Percentiles rank a stretch among this genome's conserved stretches.
These are phyloP conservation scores for Purpureocillium lavendulum DNA, from an alignment of 2,329 filamentous ascomycete genomes.

Conservation along the genomic window DNA sequence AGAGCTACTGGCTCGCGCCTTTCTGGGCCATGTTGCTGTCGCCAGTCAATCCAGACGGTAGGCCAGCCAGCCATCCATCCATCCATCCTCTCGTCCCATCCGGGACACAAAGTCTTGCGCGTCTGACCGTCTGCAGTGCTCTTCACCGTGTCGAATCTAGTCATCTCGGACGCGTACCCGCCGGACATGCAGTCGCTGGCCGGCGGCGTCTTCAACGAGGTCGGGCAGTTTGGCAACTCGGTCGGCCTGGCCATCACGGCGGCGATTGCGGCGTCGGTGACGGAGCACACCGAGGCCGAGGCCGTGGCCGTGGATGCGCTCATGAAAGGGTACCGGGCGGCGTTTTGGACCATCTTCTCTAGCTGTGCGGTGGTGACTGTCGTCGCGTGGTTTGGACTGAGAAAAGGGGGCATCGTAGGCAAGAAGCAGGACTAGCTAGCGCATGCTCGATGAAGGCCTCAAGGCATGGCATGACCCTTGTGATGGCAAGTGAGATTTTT, in stretches of 20 bases:
- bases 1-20: conserved; percentile 41
- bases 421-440: conserved; percentile 24
- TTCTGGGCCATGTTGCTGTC: conserved; percentile 36
- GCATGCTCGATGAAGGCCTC: too few relatives aligned
- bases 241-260: conserved; percentile 43
- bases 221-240: conserved; percentile 47
- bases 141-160: conserved; percentile 46
- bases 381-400: conserved; percentile 27
- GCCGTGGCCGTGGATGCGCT: conserved; percentile 20
- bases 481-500: too few relatives aligned
- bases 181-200: conserved; percentile 46
- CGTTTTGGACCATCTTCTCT: conserved; percentile 45
- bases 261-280: conserved; percentile 37
- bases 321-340: conserved; percentile 42
- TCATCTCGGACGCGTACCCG: conserved; percentile 47
- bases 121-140: conserved; percentile 24
- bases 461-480: too few relatives aligned
- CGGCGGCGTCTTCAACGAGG: conserved; percentile 51
- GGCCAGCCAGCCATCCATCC: too few relatives aligned
- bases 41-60: conserved; percentile 34
- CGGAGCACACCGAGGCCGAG: conserved; percentile 23
- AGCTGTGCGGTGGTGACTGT: conserved; percentile 25
- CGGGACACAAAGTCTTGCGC: too few relatives aligned
- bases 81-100: too few relatives aligned
- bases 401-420: conserved; percentile 38